Conservation (phyloP, 164 flowering plant genomes). For the Hamamelis virginiana region DNA sequence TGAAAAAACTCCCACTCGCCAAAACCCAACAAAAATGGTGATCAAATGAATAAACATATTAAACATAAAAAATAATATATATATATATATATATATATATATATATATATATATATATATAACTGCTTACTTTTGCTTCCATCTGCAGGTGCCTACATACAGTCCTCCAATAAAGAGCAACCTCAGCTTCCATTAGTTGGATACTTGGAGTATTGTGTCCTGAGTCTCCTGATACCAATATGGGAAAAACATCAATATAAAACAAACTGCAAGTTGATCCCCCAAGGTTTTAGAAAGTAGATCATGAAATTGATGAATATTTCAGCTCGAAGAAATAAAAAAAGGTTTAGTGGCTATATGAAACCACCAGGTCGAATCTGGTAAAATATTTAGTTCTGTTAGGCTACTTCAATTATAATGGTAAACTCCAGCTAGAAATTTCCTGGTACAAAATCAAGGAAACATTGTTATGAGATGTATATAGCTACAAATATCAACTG, state of each 20-base stretch:
- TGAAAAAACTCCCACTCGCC: no score
- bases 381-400: background rate
- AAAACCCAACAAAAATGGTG: no score
- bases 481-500: no score
- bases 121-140: conserved; percentile 75
- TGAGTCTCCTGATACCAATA: conserved; percentile 19
- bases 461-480: background rate
- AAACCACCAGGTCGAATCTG: background rate
- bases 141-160: conserved; percentile 67
- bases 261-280: background rate
- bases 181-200: conserved; percentile 80
- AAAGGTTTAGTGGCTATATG: background rate
- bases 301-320: background rate
- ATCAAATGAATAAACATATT: background rate
- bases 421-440: background rate
- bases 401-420: background rate
- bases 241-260: background rate
- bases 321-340: background rate
- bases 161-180: conserved; percentile 84
- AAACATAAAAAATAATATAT: background rate
- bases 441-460: background rate
- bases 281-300: background rate
- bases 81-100: no score
- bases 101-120: no score
- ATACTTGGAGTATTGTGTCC: conserved; percentile 29